phyloP scores from a whole-genome alignment of 2,329 filamentous ascomycete genomes.

The Stromatinia cepivora region DNA sequence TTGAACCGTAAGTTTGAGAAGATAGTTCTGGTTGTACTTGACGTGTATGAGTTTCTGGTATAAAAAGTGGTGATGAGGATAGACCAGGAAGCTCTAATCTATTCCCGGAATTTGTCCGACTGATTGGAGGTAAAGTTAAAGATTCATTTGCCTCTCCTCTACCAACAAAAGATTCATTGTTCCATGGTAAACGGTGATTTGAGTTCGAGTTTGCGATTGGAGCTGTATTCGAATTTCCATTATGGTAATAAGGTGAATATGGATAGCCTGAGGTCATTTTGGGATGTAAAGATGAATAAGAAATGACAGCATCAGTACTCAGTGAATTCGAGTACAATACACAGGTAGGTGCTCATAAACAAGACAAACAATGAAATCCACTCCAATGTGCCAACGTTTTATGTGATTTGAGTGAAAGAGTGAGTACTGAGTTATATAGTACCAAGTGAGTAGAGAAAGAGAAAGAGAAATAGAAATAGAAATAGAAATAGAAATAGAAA shows the following conservation, averaged over 20 bases:
- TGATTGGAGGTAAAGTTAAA: slow-evolving; percentile 18
- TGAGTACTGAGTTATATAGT: neutral
- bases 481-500: neutral
- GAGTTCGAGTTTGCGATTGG: neutral
- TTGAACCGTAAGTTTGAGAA: neutral
- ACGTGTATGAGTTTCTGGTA: slow-evolving; percentile 2
- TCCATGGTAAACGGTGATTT: slow-evolving; percentile 6
- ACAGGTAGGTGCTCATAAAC: slow-evolving; percentile 8
- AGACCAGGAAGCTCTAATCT: slow-evolving; percentile 5
- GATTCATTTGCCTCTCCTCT: slow-evolving; percentile 9
- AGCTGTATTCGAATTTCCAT: slow-evolving; percentile 6
- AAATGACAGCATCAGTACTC: slow-evolving; percentile 15
- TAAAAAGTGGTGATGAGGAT: slow-evolving; percentile 15
- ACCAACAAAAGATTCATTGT: neutral
- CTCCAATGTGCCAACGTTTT: slow-evolving; percentile 1
- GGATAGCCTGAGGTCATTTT: slow-evolving; percentile 21
- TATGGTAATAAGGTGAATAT: slow-evolving; percentile 12
- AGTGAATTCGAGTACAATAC: slow-evolving; percentile 17
- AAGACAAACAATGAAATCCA: slow-evolving; percentile 25
- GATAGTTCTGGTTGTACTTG: slow-evolving; percentile 3
- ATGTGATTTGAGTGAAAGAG: neutral
- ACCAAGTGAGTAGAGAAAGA: neutral
- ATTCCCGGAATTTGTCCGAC: neutral
- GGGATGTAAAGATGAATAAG: slow-evolving; percentile 24
- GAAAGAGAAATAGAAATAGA: neutral